Evolutionary conservation across 2,329 filamentous ascomycete genomes (phyloP).

Genomic region (Pseudogymnoascus sp.): DNA sequence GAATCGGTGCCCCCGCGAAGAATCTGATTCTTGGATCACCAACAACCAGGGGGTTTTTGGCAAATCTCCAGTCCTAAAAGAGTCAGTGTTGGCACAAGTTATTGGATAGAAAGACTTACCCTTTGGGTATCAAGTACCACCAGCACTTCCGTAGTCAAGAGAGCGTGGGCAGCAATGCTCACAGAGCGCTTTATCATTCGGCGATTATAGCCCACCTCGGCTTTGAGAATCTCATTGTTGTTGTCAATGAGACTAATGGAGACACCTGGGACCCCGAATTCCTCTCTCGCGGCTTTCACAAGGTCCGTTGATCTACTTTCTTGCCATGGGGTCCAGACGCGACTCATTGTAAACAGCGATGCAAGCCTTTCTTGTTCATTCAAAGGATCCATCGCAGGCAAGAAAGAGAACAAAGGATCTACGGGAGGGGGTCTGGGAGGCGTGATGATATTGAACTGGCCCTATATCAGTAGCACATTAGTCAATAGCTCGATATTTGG

Average conservation of each 20-base stretch:
- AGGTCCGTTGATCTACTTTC: slow-evolving; percentile 19
- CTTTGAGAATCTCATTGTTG: slow-evolving; percentile 27
- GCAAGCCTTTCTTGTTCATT: slow-evolving; percentile 24
- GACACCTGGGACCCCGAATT: slow-evolving; percentile 24
- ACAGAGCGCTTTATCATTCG: slow-evolving; percentile 22
- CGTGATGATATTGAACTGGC: slow-evolving; percentile 28
- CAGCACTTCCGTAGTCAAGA: slow-evolving; percentile 29
- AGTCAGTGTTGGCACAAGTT: neutral
- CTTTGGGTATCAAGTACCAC: slow-evolving; percentile 29
- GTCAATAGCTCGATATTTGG: neutral
- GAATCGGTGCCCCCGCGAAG: slow-evolving; percentile 31
- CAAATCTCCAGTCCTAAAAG: slow-evolving; percentile 32
- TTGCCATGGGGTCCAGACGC: slow-evolving; percentile 20
- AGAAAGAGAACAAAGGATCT: slow-evolving; percentile 22
- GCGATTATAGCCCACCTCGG: slow-evolving; percentile 26
- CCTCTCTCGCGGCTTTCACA: slow-evolving; percentile 22
- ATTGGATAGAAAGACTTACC: slow-evolving; percentile 20
- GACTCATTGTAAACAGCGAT: slow-evolving; percentile 20
- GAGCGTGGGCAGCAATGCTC: slow-evolving; percentile 32
- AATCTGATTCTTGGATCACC: slow-evolving; percentile 28
- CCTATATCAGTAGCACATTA: slow-evolving; percentile 19
- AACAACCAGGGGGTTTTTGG: slow-evolving; percentile 27
- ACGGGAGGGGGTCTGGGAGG: slow-evolving; percentile 29
- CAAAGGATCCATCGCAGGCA: slow-evolving; percentile 25
- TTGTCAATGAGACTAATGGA: slow-evolving; percentile 31